These are phyloP conservation scores for Aureobasidium sp. DNA, from an alignment of 2,329 filamentous ascomycete genomes.

Conservation along the genomic window DNA sequence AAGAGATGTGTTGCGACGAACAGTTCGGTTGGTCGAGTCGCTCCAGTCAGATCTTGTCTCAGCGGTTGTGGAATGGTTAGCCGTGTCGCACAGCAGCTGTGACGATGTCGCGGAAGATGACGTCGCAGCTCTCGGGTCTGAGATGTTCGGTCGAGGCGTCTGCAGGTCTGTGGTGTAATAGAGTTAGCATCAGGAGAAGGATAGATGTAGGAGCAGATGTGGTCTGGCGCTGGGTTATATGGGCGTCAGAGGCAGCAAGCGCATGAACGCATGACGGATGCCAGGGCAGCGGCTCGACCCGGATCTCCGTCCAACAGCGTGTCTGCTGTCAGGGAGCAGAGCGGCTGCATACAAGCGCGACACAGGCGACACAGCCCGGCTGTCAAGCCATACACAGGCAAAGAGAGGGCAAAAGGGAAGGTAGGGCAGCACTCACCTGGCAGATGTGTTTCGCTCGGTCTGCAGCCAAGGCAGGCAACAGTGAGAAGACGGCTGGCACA, in stretches of 20 bases:
- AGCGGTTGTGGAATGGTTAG: slow-evolving; percentile 9
- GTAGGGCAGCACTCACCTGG: background rate
- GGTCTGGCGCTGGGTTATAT: background rate
- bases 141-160: background rate
- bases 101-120: slow-evolving; percentile 1
- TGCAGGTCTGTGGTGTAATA: background rate
- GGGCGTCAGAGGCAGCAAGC: background rate
- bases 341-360: slow-evolving; percentile 7
- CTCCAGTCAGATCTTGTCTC: slow-evolving; percentile 8
- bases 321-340: slow-evolving; percentile 8
- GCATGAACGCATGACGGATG: slow-evolving; percentile 10
- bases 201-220: background rate
- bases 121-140: background rate
- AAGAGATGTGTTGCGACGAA: background rate
- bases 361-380: slow-evolving; percentile 1
- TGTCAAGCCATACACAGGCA: background rate
- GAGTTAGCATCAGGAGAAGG: background rate
- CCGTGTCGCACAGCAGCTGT: slow-evolving; percentile 11
- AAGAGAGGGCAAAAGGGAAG: background rate
- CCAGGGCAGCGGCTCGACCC: background rate
- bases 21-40: background rate
- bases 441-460: background rate
- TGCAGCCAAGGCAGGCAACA: background rate
- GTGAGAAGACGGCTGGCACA: background rate
- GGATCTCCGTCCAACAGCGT: background rate